Base-by-base conservation (phyloP, 2,329 filamentous ascomycete species). In the Alternaria viburni region DNA sequence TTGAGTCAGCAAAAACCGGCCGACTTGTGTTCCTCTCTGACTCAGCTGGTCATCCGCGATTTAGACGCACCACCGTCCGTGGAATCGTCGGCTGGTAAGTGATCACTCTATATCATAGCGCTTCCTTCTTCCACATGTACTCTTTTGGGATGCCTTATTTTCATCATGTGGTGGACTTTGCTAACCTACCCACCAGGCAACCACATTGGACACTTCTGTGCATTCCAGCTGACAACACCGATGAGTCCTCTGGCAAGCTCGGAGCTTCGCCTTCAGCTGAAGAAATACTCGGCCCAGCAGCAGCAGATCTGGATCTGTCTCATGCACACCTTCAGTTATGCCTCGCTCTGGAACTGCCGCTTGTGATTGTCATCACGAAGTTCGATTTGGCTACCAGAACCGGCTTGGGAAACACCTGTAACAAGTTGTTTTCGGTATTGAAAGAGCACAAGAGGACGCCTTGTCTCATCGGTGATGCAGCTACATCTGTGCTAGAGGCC, bases 131-230 rank as follows among this genome's bases (percentile, higher is more conserved):
- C 12, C 13, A 8, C 17, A 13, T 26, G 10, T 23, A 19, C 44
- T 21, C 11, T 12, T 11, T 4, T 15, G 10, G 17, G 30, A 15
- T 15, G 30, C 30, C 30, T 32, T 32, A 32, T 32, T 15, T 15
- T 32, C 30, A 32, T 32, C 30, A 32, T 41, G 32, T 12, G 5
- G n/a, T 9, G 26, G n/a, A 23, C 8, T 51, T 11, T 57, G 52
- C 61, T 67, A 60, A 67, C 28, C 44, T 55, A 30, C 19, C 25
- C 13, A 26, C 15, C 7, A 74, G 71, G 71, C 92, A 92, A 41
- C 96, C 96, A 9, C 93, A 98, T 77, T 99, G 96, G 90, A 93
- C 92, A 1, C 80, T 97, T 21, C 85, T 98, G 3, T 97, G 96
- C 70, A 89, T 98, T 65, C 89, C 93, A 50, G 93, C 93, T 36